phyloP scores from a whole-genome alignment of 352 stramenopile genomes.

The Globisporangium apiculatum region DNA sequence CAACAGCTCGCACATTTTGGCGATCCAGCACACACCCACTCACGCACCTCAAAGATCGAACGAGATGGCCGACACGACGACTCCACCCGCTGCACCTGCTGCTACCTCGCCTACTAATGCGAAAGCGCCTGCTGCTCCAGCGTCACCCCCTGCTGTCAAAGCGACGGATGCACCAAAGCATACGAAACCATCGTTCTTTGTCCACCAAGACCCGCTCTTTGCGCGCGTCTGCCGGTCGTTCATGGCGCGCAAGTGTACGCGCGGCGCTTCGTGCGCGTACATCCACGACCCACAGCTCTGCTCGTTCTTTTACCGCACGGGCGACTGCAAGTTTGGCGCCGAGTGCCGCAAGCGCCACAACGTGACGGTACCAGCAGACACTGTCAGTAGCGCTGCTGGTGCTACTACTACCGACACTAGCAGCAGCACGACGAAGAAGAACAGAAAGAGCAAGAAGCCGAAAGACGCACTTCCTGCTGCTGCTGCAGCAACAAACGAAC shows the following conservation, averaged over 20 bases:
- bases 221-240: conserved; percentile 56
- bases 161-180: neutral
- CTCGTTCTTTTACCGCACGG: conserved; percentile 32
- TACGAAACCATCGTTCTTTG: conserved; percentile 24
- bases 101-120: neutral
- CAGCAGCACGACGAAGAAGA: neutral
- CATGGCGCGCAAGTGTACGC: conserved; percentile 33
- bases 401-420: neutral
- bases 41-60: too few relatives aligned
- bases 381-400: neutral
- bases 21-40: too few relatives aligned
- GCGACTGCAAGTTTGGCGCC: conserved; percentile 45
- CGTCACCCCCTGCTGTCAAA: too few relatives aligned
- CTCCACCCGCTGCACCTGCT: neutral
- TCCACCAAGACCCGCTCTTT: conserved; percentile 46
- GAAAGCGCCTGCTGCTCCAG: neutral
- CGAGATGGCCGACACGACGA: neutral
- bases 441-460: conserved; percentile 16
- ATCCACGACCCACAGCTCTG: conserved; percentile 58
- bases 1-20: too few relatives aligned
- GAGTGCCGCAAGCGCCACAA: conserved; percentile 56
- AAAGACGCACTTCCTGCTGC: conserved; percentile 7
- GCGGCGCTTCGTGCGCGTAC: conserved; percentile 23
- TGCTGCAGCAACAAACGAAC: too few relatives aligned
- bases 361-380: conserved; percentile 18